These are phyloP conservation scores for Talaromyces sp. DNA, from an alignment of 2,329 filamentous ascomycete genomes.

Conservation along the genomic window DNA sequence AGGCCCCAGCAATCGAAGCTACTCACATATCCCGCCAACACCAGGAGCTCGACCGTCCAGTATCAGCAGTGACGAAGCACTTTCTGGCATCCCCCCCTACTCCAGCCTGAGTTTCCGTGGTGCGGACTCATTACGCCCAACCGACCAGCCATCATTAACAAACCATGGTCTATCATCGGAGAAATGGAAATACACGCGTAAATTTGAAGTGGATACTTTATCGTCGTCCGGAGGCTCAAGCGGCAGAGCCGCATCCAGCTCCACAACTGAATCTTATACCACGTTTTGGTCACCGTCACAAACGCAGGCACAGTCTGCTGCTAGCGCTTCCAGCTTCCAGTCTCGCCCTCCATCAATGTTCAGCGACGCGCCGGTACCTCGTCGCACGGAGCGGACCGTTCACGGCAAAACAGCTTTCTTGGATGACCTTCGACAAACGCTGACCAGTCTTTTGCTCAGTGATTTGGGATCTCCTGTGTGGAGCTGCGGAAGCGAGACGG, in stretches of 20 bases:
- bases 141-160: constrained; percentile 35
- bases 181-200: constrained; percentile 58
- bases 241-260: constrained; percentile 65
- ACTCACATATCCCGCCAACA: constrained; percentile 45
- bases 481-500: constrained; percentile 86
- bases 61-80: constrained; percentile 44
- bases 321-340: constrained; percentile 58
- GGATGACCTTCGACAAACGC: constrained; percentile 69
- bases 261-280: constrained; percentile 67
- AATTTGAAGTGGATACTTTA: constrained; percentile 58
- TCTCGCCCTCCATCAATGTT: constrained; percentile 44
- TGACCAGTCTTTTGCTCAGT: constrained; percentile 81
- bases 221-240: constrained; percentile 58
- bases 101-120: constrained; percentile 28
- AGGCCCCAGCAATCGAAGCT: constrained; percentile 35
- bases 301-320: constrained; percentile 61
- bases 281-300: constrained; percentile 92
- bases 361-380: constrained; percentile 36
- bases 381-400: constrained; percentile 36
- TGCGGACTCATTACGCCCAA: constrained; percentile 30
- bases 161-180: constrained; percentile 69
- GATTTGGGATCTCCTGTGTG: constrained; percentile 86
- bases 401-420: constrained; percentile 78
- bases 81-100: constrained; percentile 25
- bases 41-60: constrained; percentile 42